phyloP scores from a whole-genome alignment of 1,284 basidiomycete species.

The Thelephora terrestris region DNA sequence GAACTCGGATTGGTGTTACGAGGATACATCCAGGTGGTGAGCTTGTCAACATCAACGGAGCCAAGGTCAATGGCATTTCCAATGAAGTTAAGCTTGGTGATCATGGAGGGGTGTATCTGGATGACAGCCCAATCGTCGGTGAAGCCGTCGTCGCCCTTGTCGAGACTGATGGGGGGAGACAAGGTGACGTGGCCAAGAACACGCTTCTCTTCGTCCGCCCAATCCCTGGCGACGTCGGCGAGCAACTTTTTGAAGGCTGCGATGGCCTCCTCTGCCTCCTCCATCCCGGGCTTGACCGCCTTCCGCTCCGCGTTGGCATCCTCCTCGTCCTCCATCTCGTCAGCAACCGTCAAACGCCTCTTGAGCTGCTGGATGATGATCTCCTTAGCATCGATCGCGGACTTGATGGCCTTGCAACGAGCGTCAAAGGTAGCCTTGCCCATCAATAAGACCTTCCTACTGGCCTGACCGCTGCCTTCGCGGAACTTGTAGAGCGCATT shows the following conservation, averaged over 20 bases:
- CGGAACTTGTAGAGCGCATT: constrained; percentile 13
- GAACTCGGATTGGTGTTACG: constrained; percentile 4
- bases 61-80: constrained; percentile 16
- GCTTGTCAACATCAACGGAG: constrained; percentile 5
- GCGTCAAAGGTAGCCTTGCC: constrained; percentile 13
- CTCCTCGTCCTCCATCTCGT: constrained; percentile 9
- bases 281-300: constrained; percentile 6
- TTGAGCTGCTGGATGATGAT: constrained; percentile 3
- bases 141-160: constrained; percentile 13
- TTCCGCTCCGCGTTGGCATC: constrained; percentile 7
- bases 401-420: constrained; percentile 7
- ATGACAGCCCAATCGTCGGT: constrained; percentile 27
- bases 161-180: constrained; percentile 18
- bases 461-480: constrained; percentile 9
- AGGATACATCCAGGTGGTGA: constrained; percentile 13
- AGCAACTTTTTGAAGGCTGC: constrained; percentile 15
- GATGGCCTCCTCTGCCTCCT: constrained; percentile 15
- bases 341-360: constrained; percentile 6
- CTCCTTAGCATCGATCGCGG: constrained; percentile 7
- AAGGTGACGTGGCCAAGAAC: constrained; percentile 22
- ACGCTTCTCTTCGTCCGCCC: constrained; percentile 16
- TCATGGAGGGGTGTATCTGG: constrained; percentile 21
- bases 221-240: constrained; percentile 17
- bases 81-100: constrained; percentile 15
- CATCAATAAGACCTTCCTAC: constrained; percentile 17